Conservation (phyloP, 805 yeast species). For the Sugiyamaella lignohabitans region DNA sequence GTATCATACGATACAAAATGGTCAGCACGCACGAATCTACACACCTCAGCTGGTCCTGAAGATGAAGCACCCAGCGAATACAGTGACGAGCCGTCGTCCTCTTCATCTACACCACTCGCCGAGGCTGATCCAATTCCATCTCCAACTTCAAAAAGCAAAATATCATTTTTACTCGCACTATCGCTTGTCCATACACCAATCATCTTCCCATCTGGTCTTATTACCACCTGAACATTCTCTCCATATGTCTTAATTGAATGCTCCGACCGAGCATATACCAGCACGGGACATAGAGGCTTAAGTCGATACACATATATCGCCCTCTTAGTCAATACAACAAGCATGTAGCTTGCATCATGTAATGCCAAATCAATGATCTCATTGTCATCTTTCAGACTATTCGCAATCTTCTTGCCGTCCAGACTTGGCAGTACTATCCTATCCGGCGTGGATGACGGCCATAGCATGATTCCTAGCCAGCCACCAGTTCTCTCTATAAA, state of each 20-base stretch:
- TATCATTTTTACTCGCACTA: slow-evolving; percentile 18
- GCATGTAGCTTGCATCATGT: slow-evolving; percentile 28
- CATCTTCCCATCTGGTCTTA: slow-evolving; percentile 41
- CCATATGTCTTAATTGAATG: slow-evolving; percentile 45
- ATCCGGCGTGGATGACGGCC: background rate
- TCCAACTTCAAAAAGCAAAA: slow-evolving; percentile 20
- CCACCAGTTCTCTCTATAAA: too few species aligned
- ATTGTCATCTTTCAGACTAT: background rate
- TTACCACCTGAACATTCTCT: slow-evolving; percentile 34
- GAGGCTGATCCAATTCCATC: background rate
- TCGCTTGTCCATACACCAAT: slow-evolving; percentile 25
- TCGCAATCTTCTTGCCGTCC: background rate
- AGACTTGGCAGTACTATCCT: background rate
- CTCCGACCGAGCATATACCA: slow-evolving; percentile 40
- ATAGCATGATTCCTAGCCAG: too few species aligned
- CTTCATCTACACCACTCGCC: background rate
- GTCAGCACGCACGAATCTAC: slow-evolving; percentile 11
- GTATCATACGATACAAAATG: slow-evolving; percentile 9
- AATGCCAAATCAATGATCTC: slow-evolving; percentile 31
- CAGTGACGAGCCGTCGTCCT: background rate
- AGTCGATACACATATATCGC: slow-evolving; percentile 36
- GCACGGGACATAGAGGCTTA: slow-evolving; percentile 42
- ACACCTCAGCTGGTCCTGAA: slow-evolving; percentile 15
- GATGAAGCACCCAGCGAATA: slow-evolving; percentile 12
- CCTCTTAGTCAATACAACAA: slow-evolving; percentile 34